Conservation (phyloP, 306 rosid genomes). For the Calophaca sinica region DNA sequence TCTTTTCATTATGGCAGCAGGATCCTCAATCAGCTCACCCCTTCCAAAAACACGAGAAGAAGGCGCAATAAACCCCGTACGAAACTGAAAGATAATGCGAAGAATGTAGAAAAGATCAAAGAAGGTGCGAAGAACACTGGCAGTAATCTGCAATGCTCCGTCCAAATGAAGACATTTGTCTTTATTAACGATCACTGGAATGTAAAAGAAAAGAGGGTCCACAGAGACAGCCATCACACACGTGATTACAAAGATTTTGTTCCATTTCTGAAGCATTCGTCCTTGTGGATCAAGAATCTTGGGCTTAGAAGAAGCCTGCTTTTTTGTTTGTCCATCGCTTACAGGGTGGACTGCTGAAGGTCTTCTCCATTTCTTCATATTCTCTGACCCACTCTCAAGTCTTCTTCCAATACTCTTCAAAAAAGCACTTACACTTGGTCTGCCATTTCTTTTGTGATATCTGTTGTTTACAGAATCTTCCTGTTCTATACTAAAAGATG, state of each 20-base stretch:
- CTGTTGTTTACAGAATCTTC: constrained; percentile 44
- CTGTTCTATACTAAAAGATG: constrained; percentile 51
- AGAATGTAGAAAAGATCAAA: constrained; percentile 77
- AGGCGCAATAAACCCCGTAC: constrained; percentile 80
- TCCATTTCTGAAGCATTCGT: constrained; percentile 79
- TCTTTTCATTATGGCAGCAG: constrained; percentile 68
- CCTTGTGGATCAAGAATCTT: constrained; percentile 81
- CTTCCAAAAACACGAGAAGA: constrained; percentile 88
- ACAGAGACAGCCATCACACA: constrained; percentile 80
- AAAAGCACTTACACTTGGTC: constrained; percentile 46
- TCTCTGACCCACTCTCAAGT: constrained; percentile 41
- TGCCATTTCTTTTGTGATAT: constrained; percentile 46
- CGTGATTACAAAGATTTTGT: constrained; percentile 76
- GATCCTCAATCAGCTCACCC: constrained; percentile 71
- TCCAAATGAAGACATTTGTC: constrained; percentile 51
- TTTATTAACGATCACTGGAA: constrained; percentile 49
- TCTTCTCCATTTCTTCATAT: constrained; percentile 45
- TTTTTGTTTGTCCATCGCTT: constrained; percentile 48
- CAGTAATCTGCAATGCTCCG: constrained; percentile 50
- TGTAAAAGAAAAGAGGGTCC: constrained; percentile 89
- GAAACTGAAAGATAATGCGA: constrained; percentile 76
- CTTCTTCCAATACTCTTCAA: constrained; percentile 49
- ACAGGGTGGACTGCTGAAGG: constrained; percentile 47
- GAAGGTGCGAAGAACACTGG: constrained; percentile 80
- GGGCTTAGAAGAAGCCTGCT: constrained; percentile 39